phyloP scores from a whole-genome alignment of 345 rosid species.

The Orychophragmus violaceus region DNA sequence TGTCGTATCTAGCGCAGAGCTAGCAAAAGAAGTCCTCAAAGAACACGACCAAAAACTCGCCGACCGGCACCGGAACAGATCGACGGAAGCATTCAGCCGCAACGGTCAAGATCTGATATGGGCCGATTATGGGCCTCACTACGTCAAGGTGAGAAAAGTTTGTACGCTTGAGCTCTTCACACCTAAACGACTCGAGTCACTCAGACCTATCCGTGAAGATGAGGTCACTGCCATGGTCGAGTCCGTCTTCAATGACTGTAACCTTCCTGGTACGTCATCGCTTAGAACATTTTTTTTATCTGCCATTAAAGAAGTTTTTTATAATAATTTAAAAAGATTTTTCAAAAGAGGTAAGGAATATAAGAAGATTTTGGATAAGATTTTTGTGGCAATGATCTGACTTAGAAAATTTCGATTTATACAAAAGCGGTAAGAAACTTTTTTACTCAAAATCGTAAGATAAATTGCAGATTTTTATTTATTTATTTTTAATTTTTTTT shows the following conservation, averaged over 20 bases:
- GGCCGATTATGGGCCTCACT: slow-evolving; percentile 98
- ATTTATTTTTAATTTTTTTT: too few species aligned
- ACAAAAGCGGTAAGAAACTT: too few species aligned
- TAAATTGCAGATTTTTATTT: too few species aligned
- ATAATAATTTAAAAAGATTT: too few species aligned
- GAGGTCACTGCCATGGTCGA: slow-evolving; percentile 91
- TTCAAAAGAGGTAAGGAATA: slow-evolving; percentile 1
- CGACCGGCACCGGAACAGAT: slow-evolving; percentile 65
- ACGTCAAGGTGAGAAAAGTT: slow-evolving; percentile 84
- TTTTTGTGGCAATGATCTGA: not conserved
- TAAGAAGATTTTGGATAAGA: not conserved
- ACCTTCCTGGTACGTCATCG: slow-evolving; percentile 51
- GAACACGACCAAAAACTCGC: slow-evolving; percentile 80
- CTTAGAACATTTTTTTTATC: too few species aligned
- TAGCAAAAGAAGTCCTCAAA: slow-evolving; percentile 78
- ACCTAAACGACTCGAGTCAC: slow-evolving; percentile 63
- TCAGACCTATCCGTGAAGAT: slow-evolving; percentile 87
- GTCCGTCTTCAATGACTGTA: slow-evolving; percentile 57
- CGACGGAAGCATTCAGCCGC: slow-evolving; percentile 71
- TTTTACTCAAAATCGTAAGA: too few species aligned
- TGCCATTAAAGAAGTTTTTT: too few species aligned
- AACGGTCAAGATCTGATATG: slow-evolving; percentile 86
- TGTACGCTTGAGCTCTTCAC: slow-evolving; percentile 86
- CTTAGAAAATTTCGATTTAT: too few species aligned
- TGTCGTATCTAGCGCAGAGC: slow-evolving; percentile 56